A percentile compares a stretch with the other conserved stretches of the same genome.
phyloP scores from a whole-genome alignment of 495 filamentous ascomycete genomes.

The Tuber brumale region DNA sequence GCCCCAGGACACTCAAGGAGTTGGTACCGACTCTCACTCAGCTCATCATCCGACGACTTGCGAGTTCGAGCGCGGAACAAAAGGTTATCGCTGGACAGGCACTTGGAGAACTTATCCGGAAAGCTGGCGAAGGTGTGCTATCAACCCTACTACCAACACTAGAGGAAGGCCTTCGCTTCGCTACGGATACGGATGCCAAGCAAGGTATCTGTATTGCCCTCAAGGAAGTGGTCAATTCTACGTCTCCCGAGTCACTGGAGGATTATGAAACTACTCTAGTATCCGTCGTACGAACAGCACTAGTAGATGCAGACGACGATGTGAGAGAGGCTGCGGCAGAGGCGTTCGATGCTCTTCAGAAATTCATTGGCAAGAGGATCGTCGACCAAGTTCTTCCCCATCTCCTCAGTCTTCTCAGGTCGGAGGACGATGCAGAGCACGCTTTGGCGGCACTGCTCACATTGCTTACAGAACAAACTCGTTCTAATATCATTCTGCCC shows the following conservation, averaged over 20 bases:
- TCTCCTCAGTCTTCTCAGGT: constrained; percentile 77
- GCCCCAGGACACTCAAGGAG: constrained; percentile 86
- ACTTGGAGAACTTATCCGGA: constrained; percentile 89
- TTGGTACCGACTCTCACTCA: constrained; percentile 89
- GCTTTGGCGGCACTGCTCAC: constrained; percentile 87
- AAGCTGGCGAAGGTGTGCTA: constrained; percentile 88
- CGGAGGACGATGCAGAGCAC: constrained; percentile 80
- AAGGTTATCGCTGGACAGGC: constrained; percentile 97
- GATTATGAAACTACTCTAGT: constrained; percentile 94
- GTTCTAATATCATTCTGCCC: constrained; percentile 92
- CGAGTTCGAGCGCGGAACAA: constrained; percentile 94
- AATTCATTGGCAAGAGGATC: constrained; percentile 84
- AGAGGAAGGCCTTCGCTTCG: constrained; percentile 81
- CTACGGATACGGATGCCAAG: constrained; percentile 85
- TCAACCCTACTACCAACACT: constrained; percentile 81
- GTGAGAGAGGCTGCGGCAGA: constrained; percentile 95
- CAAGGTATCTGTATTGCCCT: constrained; percentile 97
- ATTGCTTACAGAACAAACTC: constrained; percentile 81
- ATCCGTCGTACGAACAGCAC: constrained; percentile 83
- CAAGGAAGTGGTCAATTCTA: constrained; percentile 86
- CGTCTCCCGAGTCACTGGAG: constrained; percentile 79
- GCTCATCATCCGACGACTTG: constrained; percentile 86
- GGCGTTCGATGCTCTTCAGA: constrained; percentile 90
- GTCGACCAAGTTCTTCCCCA: constrained; percentile 92
- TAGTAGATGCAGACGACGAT: constrained; percentile 81